phyloP scores from a whole-genome alignment of 164 flowering plant genomes.

The Nymphaea thermarum region DNA sequence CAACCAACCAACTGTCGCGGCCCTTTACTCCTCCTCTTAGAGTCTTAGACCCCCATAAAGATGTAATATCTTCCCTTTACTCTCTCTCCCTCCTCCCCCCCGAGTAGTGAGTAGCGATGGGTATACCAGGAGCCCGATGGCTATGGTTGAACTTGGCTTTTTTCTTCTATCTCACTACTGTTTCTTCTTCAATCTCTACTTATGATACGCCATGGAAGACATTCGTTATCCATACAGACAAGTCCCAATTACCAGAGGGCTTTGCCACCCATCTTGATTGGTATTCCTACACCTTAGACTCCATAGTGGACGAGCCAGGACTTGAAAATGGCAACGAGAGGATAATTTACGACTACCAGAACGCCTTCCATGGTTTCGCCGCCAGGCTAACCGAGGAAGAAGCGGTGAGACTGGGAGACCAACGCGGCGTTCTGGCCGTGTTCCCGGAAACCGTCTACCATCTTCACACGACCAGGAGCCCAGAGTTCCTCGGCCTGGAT shows the following conservation, averaged over 20 bases:
- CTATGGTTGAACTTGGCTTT: background rate
- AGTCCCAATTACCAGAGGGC: constrained; percentile 14
- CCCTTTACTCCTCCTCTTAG: background rate
- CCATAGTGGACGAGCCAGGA: constrained; percentile 1
- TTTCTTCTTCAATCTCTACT: background rate
- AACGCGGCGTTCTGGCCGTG: constrained; percentile 46
- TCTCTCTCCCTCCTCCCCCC: background rate
- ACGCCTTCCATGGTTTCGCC: constrained; percentile 75
- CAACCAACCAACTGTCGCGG: background rate
- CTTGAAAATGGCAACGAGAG: constrained; percentile 14
- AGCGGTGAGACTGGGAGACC: constrained; percentile 29
- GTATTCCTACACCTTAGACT: constrained; percentile 2
- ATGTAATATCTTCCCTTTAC: background rate
- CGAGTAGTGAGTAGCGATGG: background rate
- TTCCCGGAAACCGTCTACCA: constrained; percentile 47
- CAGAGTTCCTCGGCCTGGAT: constrained; percentile 60
- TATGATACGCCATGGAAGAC: background rate
- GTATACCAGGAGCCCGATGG: background rate
- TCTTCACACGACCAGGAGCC: constrained; percentile 86
- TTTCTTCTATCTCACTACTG: background rate
- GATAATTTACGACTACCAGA: constrained; percentile 54
- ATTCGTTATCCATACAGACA: constrained; percentile 24
- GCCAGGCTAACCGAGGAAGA: constrained; percentile 51
- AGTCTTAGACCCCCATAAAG: background rate
- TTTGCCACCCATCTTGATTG: constrained; percentile 9